These are phyloP conservation scores for Eucalyptus sp. DNA, from an alignment of 345 rosid species.

Conservation along the genomic window DNA sequence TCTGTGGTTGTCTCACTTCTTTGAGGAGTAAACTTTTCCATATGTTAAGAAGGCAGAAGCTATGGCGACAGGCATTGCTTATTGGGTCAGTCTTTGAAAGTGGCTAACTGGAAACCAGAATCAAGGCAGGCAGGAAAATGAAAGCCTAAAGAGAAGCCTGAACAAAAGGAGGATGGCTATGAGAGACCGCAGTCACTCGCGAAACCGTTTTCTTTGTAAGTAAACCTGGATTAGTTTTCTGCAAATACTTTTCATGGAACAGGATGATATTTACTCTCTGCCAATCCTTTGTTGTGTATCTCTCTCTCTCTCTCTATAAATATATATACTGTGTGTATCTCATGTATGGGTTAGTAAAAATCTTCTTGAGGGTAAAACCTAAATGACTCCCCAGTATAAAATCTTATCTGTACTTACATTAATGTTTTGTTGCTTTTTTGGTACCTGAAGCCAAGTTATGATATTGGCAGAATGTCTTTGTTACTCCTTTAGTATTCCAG, in stretches of 20 bases:
- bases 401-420: neutral
- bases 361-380: neutral
- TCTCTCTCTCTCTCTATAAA: neutral
- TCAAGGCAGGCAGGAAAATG: conserved; percentile 33
- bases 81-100: conserved; percentile 65
- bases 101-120: conserved; percentile 73
- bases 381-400: neutral
- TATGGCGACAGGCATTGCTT: conserved; percentile 74
- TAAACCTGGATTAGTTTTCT: neutral
- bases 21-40: conserved; percentile 61
- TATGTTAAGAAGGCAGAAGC: conserved; percentile 60
- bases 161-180: conserved; percentile 26
- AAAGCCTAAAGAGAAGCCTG: conserved; percentile 19
- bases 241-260: too few species aligned
- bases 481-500: neutral
- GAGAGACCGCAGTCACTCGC: conserved; percentile 52
- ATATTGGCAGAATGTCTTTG: neutral
- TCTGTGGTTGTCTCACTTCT: conserved; percentile 88
- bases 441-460: neutral
- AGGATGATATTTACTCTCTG: too few species aligned
- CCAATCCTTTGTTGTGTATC: neutral
- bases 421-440: neutral
- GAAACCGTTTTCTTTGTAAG: conserved; percentile 29
- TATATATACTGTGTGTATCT: neutral
- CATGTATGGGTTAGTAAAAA: neutral